Conservation (phyloP, 441 rosid species). For the Rhodomyrtus psidioides region DNA sequence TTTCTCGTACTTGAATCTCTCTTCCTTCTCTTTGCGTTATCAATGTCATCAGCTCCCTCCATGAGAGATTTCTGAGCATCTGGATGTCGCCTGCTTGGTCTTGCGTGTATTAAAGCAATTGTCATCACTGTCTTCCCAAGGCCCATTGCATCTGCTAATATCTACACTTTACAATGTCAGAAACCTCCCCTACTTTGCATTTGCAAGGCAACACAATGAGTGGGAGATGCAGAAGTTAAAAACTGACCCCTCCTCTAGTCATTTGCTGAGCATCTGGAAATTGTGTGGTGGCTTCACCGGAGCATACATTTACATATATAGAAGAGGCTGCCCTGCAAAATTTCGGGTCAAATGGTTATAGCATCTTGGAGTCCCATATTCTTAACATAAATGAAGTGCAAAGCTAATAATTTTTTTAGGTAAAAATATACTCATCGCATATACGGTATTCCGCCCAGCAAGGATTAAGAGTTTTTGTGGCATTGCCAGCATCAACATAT, state of each 20-base stretch:
- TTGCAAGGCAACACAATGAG: background rate
- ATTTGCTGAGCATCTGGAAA: constrained; percentile 60
- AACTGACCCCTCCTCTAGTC: constrained; percentile 68
- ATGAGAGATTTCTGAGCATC: constrained; percentile 4
- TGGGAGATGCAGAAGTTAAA: background rate
- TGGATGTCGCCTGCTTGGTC: constrained; percentile 32
- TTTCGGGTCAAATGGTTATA: background rate
- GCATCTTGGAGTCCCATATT: background rate
- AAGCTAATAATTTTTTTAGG: background rate
- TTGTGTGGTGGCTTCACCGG: constrained; percentile 63
- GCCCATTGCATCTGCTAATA: constrained; percentile 79
- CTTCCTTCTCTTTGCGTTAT: background rate
- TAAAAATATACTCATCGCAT: constrained; percentile 37
- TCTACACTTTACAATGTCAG: constrained; percentile 20
- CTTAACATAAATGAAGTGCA: background rate
- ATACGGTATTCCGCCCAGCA: constrained; percentile 66
- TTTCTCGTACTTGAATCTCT: constrained; percentile 1
- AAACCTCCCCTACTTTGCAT: background rate
- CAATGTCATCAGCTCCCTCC: constrained; percentile 2
- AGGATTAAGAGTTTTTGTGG: constrained; percentile 55
- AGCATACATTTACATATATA: constrained; percentile 50
- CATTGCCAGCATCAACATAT: constrained; percentile 35
- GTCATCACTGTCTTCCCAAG: constrained; percentile 83
- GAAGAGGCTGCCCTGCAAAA: constrained; percentile 51
- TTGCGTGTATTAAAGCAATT: constrained; percentile 57